These are phyloP conservation scores for Epicoccum sorghinum DNA, from an alignment of 2,329 filamentous ascomycete genomes.

Conservation along the genomic window DNA sequence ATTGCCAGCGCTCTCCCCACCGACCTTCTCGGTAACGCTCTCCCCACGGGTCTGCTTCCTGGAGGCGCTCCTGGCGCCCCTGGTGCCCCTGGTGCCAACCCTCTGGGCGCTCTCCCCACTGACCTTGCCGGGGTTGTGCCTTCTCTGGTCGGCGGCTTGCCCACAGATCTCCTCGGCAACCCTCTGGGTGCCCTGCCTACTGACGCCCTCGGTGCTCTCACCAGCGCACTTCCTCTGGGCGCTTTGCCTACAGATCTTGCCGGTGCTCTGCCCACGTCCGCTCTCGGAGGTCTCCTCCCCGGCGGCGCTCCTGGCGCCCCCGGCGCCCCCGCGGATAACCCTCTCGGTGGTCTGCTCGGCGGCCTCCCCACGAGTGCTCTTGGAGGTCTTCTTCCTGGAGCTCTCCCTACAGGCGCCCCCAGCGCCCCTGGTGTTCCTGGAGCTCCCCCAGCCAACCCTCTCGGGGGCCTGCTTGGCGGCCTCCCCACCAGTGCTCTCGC, in stretches of 20 bases:
- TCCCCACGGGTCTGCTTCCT: too few species aligned
- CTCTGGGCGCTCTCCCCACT: too few species aligned
- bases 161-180: neutral
- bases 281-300: neutral
- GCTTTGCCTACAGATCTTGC: neutral
- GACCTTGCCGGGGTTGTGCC: too few species aligned
- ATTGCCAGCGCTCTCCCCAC: neutral
- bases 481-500: neutral
- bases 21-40: neutral
- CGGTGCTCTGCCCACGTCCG: neutral
- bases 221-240: neutral
- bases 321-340: neutral
- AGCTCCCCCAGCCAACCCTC: neutral
- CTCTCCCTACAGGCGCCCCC: neutral
- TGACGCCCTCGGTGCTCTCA: neutral
- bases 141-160: neutral
- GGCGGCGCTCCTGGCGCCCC: neutral
- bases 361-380: neutral
- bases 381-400: neutral
- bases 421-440: neutral
- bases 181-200: neutral
- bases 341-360: neutral
- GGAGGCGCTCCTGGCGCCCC: too few species aligned
- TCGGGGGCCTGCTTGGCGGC: neutral
- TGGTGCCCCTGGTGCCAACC: too few species aligned